These are phyloP conservation scores for Stemphylium beticola DNA, from an alignment of 2,329 filamentous ascomycete species.

Conservation along the genomic window DNA sequence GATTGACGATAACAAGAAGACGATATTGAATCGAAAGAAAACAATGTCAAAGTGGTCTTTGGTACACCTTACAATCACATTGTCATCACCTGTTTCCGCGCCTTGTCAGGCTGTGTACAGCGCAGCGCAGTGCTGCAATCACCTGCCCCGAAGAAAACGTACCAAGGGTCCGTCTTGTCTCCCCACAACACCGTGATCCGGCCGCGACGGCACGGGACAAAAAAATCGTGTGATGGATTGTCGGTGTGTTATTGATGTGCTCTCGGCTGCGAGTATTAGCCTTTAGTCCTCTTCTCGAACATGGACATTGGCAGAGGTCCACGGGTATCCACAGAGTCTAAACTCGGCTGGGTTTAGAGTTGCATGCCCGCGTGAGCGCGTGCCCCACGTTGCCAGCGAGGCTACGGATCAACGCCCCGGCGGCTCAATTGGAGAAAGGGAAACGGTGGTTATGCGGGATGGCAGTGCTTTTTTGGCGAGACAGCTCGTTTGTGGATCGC, in stretches of 20 bases:
- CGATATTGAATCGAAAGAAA: not conserved
- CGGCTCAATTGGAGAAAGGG: not conserved
- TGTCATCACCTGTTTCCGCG: not conserved
- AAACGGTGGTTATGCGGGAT: not conserved
- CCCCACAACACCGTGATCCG: not conserved
- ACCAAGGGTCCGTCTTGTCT: not conserved
- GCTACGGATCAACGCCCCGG: not conserved
- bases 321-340: not conserved
- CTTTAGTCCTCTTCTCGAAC: not conserved
- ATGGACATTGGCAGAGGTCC: not conserved
- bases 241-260: conserved; percentile 4
- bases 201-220: not conserved
- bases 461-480: not conserved
- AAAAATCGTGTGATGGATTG: conserved; percentile 1
- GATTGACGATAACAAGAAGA: not conserved
- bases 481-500: too few relatives aligned
- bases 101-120: not conserved
- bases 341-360: not conserved
- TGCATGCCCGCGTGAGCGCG: conserved; percentile 1
- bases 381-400: conserved; percentile 3
- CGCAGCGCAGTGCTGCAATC: not conserved
- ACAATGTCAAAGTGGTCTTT: not conserved
- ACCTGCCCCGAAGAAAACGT: not conserved
- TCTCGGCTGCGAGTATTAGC: not conserved
- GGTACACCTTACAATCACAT: not conserved